phyloP scores from a whole-genome alignment of 208 protist species.

The Tritrichomonas musculus region DNA sequence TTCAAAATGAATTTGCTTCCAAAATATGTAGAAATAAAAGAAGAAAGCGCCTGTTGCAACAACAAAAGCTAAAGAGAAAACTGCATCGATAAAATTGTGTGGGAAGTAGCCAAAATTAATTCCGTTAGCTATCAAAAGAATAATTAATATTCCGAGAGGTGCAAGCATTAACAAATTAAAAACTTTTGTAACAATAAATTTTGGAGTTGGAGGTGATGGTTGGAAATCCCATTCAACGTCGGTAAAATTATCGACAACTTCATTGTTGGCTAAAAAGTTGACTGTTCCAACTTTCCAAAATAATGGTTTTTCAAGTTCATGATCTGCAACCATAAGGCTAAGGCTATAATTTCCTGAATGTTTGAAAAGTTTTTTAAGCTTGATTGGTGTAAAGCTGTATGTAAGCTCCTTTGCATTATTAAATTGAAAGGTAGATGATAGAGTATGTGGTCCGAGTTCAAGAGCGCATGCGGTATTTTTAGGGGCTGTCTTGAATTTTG shows the following conservation, averaged over 20 bases:
- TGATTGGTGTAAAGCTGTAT: background rate
- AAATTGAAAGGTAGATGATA: background rate
- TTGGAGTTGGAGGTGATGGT: background rate
- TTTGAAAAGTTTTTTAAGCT: background rate
- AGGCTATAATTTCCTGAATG: background rate
- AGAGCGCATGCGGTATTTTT: background rate
- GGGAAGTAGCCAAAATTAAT: background rate
- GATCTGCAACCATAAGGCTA: background rate
- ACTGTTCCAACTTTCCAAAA: background rate
- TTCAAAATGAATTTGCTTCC: background rate
- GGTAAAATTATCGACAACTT: slow-evolving; percentile 31
- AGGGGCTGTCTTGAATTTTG: background rate
- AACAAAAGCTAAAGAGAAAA: slow-evolving; percentile 11
- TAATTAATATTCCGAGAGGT: background rate
- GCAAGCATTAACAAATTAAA: background rate
- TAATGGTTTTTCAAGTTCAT: background rate
- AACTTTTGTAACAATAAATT: background rate
- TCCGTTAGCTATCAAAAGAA: background rate
- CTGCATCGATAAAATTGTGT: background rate
- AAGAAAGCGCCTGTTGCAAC: background rate
- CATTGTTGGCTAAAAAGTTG: background rate
- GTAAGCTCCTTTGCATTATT: background rate
- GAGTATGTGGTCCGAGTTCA: background rate
- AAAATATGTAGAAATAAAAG: background rate
- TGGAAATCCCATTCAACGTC: slow-evolving; percentile 29